phyloP scores from a whole-genome alignment of 2,329 filamentous ascomycete genomes.

The Lachnellula hyalina region DNA sequence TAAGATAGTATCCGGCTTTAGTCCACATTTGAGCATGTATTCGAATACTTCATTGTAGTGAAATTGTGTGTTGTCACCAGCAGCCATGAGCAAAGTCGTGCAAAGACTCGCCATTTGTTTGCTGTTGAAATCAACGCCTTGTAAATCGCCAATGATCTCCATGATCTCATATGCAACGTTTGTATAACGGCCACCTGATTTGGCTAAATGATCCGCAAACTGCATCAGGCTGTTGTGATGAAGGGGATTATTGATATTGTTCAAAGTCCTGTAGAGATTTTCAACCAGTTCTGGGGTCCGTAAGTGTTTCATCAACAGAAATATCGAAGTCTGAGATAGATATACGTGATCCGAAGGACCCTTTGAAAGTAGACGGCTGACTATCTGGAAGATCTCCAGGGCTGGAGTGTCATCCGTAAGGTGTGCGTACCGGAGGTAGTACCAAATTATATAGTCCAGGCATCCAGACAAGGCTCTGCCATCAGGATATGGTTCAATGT shows the following conservation, averaged over 20 bases:
- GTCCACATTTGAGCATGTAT: constrained; percentile 52
- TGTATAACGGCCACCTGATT: constrained; percentile 36
- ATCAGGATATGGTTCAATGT: constrained; percentile 18
- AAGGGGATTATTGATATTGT: constrained; percentile 14
- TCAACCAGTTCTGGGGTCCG: constrained; percentile 6
- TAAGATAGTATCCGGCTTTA: constrained; percentile 56
- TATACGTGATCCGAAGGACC: constrained; percentile 12
- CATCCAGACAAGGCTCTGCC: constrained; percentile 15
- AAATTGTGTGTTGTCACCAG: constrained; percentile 35
- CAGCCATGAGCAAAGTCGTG: constrained; percentile 49
- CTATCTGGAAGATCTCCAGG: constrained; percentile 1
- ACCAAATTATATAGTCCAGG: constrained; percentile 22
- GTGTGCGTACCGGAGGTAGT: constrained; percentile 9
- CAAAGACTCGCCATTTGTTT: constrained; percentile 48
- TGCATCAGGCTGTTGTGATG: constrained; percentile 23
- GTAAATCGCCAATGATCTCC: constrained; percentile 31
- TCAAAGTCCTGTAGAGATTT: constrained; percentile 19
- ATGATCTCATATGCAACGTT: constrained; percentile 40
- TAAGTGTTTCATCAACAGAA: constrained; percentile 16
- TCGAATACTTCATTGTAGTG: constrained; percentile 48
- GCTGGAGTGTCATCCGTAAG: not conserved
- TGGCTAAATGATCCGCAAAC: constrained; percentile 36
- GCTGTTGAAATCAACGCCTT: constrained; percentile 40
- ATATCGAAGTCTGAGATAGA: constrained; percentile 20
- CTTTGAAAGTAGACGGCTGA: constrained; percentile 1